These are phyloP conservation scores for Calonectria multiphialidica DNA, from an alignment of 2,329 filamentous ascomycete species.

Conservation along the genomic window DNA sequence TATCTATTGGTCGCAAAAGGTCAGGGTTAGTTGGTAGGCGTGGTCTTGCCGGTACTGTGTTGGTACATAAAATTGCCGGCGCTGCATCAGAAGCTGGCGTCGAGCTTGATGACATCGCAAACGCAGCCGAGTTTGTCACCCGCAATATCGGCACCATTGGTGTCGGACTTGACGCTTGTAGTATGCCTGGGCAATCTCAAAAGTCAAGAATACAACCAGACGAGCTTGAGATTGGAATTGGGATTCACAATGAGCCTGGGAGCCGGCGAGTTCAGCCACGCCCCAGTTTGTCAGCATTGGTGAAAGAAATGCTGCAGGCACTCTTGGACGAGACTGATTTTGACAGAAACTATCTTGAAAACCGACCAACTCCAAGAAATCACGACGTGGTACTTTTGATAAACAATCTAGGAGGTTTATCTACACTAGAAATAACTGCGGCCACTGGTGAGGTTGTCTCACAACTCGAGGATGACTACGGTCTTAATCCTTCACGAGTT, in stretches of 20 bases:
- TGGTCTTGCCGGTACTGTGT: slow-evolving; percentile 21
- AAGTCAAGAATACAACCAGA: neutral
- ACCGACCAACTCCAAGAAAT: neutral
- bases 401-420: slow-evolving; percentile 11
- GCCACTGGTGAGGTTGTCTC: slow-evolving; percentile 4
- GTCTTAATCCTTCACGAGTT: slow-evolving; percentile 3
- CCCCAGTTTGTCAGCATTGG: neutral
- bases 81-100: slow-evolving; percentile 7
- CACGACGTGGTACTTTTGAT: slow-evolving; percentile 13
- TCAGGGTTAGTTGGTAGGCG: slow-evolving; percentile 20
- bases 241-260: slow-evolving; percentile 19
- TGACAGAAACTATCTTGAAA: slow-evolving; percentile 14
- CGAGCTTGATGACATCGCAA: neutral
- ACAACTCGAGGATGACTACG: neutral
- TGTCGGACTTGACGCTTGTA: slow-evolving; percentile 13
- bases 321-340: neutral
- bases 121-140: neutral
- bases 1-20: slow-evolving; percentile 18
- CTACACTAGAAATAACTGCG: neutral
- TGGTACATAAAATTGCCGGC: slow-evolving; percentile 21
- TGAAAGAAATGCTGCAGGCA: slow-evolving; percentile 4
- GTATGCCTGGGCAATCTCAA: neutral
- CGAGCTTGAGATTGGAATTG: slow-evolving; percentile 20
- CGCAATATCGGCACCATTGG: slow-evolving; percentile 16
- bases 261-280: slow-evolving; percentile 7